phyloP scores from a whole-genome alignment of 2,329 filamentous ascomycete genomes.

The Leptographium radiaticola region DNA sequence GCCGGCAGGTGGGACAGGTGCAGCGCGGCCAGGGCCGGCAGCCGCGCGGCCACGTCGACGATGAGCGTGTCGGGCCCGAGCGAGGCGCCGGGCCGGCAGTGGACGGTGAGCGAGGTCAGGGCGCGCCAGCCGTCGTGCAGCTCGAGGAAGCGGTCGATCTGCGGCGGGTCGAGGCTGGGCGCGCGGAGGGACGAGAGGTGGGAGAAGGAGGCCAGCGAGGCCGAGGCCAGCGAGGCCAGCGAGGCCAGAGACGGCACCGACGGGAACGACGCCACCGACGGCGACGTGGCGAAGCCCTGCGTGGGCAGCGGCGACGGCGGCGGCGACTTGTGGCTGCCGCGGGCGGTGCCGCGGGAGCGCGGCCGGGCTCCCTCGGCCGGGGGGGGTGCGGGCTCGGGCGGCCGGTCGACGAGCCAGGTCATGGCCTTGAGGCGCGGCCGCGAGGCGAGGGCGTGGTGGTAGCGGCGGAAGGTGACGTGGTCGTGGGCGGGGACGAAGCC shows the following conservation, averaged over 20 bases:
- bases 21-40: constrained; percentile 45
- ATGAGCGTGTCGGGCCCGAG: constrained; percentile 40
- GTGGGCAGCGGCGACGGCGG: constrained; percentile 2
- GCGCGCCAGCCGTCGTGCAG: constrained; percentile 41
- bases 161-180: constrained; percentile 21
- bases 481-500: constrained; percentile 42
- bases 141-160: constrained; percentile 18
- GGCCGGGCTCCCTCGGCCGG: too few relatives aligned
- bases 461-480: constrained; percentile 37
- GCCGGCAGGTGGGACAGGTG: constrained; percentile 43
- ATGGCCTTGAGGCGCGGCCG: constrained; percentile 41
- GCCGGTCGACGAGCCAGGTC: constrained; percentile 41
- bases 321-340: too few relatives aligned
- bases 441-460: constrained; percentile 47
- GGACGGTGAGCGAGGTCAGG: constrained; percentile 43
- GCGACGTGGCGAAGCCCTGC: too few relatives aligned
- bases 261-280: too few relatives aligned
- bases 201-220: too few relatives aligned
- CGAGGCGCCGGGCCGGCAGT: constrained; percentile 43
- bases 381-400: constrained; percentile 10
- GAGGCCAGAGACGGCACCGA: too few relatives aligned
- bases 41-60: constrained; percentile 31
- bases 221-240: neutral
- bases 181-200: neutral
- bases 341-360: neutral